Conservation (phyloP, 495 filamentous ascomycete species). For the Xylaria longipes region DNA sequence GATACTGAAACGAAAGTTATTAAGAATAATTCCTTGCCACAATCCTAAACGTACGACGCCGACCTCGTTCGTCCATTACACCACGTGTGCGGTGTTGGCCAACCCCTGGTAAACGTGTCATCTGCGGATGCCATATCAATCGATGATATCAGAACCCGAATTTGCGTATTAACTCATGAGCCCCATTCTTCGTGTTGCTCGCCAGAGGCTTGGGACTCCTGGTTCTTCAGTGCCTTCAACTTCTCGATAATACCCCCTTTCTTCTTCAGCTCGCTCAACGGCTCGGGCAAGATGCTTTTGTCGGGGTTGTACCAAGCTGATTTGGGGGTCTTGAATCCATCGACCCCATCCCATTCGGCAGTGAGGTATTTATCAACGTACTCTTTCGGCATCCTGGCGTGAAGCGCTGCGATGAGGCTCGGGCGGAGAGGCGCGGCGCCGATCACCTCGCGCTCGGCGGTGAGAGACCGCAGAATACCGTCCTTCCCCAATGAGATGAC, state of each 20-base stretch:
- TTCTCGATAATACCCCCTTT: background rate
- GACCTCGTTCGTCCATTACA: background rate
- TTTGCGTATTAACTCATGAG: conserved; percentile 10
- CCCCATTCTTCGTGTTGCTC: conserved; percentile 2
- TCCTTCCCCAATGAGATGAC: conserved; percentile 12
- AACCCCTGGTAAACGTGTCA: conserved; percentile 1
- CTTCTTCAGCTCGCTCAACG: conserved; percentile 10
- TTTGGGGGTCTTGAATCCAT: conserved; percentile 7
- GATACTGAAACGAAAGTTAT: conserved; percentile 11
- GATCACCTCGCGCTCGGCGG: conserved; percentile 7
- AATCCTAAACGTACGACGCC: conserved; percentile 4
- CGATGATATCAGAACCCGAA: background rate
- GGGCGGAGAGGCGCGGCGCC: conserved; percentile 12
- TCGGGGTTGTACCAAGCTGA: conserved; percentile 15
- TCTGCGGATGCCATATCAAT: conserved; percentile 1
- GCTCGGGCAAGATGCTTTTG: conserved; percentile 7
- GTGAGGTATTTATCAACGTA: conserved; percentile 10
- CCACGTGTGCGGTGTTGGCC: conserved; percentile 2
- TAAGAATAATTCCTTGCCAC: conserved; percentile 7
- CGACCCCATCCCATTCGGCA: conserved; percentile 10
- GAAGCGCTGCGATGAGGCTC: conserved; percentile 12
- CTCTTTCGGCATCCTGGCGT: conserved; percentile 8
- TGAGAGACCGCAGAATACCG: conserved; percentile 13
- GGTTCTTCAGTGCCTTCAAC: background rate
- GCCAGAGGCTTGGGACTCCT: conserved; percentile 10